Base-by-base conservation (phyloP, 768 basidiomycete species). In the Lactarius indigo region DNA sequence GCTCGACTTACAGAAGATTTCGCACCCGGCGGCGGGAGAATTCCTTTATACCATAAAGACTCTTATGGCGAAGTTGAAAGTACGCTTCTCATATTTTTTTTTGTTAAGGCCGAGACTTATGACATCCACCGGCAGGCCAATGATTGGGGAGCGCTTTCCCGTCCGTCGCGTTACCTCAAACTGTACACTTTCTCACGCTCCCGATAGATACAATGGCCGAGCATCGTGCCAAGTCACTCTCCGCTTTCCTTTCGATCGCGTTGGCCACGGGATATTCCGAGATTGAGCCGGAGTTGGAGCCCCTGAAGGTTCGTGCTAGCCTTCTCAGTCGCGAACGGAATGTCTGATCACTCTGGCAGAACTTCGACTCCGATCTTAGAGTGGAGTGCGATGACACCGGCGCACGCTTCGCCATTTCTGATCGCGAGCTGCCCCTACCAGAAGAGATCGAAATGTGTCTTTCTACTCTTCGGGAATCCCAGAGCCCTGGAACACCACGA, bases 131-230 rank as follows among this genome's bases (percentile, higher is more conserved):
- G 37, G 37, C 61, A 87, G 86, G 79, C 83, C 2, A 86, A 87
- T 54, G 87, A 88, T 64, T 88, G 87, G 87, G 84, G 84, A 23
- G 79, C 86, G 0, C 76, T 88, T 60, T 87, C 86, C 56, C 85
- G 87, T 88, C 71, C 57, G 85, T 75, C 6, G 1, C n/a, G 54
- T 62, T 0, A 7, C 42, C 61, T 30, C n/a, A 20, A 23, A 1
- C 8, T 9, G n/a, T 28, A 31, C 18, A 1, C 17, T 5, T 52
- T 4, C 35, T 59, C 17, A 67, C 17, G 28, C 64, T 7, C 57
- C 17, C 28, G 13, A n/a, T 64, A 84, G 83, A 84, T 76, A 83
- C 80, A 1, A 79, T 84, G 74, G 80, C 79, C 5, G 78, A 81
- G 30, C 82, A 84, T 72, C 80, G 82, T 33, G 79, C 79, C 3